Conservation (phyloP, 306 rosid species). For the Rosa lucieae region DNA sequence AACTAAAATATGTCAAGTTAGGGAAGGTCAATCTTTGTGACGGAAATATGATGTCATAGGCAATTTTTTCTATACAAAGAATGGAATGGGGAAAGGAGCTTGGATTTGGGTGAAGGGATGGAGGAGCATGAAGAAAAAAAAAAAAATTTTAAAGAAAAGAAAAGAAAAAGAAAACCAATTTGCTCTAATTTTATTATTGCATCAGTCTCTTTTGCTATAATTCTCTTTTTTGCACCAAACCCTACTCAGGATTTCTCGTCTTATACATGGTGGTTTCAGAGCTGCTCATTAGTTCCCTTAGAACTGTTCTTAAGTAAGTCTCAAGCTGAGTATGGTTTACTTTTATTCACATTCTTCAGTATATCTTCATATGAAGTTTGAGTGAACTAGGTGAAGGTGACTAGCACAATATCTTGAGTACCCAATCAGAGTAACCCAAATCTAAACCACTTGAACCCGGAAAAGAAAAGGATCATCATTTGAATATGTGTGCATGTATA, state of each 20-base stretch:
- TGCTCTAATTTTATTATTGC: not conserved
- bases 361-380: not conserved
- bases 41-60: not conserved
- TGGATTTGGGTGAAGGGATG: not conserved
- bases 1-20: not conserved
- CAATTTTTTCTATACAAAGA: not conserved
- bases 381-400: not conserved
- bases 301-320: not conserved
- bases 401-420: not conserved
- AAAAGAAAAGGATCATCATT: not conserved
- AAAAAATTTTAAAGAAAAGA: not conserved
- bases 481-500: not conserved
- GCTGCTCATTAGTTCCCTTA: not conserved
- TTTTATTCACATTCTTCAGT: not conserved
- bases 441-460: not conserved
- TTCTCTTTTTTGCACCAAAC: not conserved
- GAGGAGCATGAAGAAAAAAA: not conserved
- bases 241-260: not conserved
- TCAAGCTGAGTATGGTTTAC: not conserved
- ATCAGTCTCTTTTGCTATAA: not conserved
- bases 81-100: not conserved
- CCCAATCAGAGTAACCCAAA: not conserved
- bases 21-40: not conserved
- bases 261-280: not conserved
- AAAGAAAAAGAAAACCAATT: not conserved